These are phyloP conservation scores for Amaranthus palmeri DNA, from an alignment of 148 eudicot genomes.

Conservation along the genomic window DNA sequence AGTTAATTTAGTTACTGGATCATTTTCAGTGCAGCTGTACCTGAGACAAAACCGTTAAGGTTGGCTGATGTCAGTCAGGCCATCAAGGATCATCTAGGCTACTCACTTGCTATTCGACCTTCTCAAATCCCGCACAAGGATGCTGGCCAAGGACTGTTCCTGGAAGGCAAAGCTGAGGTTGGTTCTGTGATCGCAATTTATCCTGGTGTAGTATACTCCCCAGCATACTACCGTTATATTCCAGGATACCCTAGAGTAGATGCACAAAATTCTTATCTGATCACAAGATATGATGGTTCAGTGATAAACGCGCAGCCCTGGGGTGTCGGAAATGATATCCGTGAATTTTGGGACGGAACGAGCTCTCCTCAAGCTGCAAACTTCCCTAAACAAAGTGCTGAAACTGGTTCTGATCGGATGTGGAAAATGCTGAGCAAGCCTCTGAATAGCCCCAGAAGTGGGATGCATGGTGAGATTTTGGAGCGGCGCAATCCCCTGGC, in stretches of 20 bases:
- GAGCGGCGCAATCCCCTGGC: slow-evolving; percentile 88
- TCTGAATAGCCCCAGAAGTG: slow-evolving; percentile 34
- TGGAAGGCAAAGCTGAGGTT: slow-evolving; percentile 79
- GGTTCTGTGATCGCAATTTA: slow-evolving; percentile 87
- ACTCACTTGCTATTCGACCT: slow-evolving; percentile 63
- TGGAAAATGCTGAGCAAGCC: slow-evolving; percentile 93
- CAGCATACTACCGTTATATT: slow-evolving; percentile 84
- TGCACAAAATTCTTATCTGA: slow-evolving; percentile 66
- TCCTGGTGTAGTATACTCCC: slow-evolving; percentile 83
- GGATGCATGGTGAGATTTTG: slow-evolving; percentile 44
- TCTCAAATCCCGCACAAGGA: slow-evolving; percentile 80
- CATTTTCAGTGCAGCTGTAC: slow-evolving; percentile 63
- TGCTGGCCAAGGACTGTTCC: slow-evolving; percentile 81
- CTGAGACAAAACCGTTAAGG: slow-evolving; percentile 62
- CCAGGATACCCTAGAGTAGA: slow-evolving; percentile 91
- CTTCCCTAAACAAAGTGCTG: slow-evolving; percentile 18
- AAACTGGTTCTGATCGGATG: slow-evolving; percentile 63
- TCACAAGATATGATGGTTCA: slow-evolving; percentile 86
- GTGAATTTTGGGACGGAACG: slow-evolving; percentile 65
- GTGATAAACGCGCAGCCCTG: slow-evolving; percentile 92
- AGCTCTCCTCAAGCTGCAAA: slow-evolving; percentile 22
- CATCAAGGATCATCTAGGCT: slow-evolving; percentile 65
- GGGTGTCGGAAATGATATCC: slow-evolving; percentile 68
- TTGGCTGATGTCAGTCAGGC: slow-evolving; percentile 46
- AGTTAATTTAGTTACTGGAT: slow-evolving; percentile 31